Percentiles rank a stretch among this genome's conserved stretches.
Conservation (phyloP, 2,329 filamentous ascomycete genomes). For the Mycogone perniciosa region DNA sequence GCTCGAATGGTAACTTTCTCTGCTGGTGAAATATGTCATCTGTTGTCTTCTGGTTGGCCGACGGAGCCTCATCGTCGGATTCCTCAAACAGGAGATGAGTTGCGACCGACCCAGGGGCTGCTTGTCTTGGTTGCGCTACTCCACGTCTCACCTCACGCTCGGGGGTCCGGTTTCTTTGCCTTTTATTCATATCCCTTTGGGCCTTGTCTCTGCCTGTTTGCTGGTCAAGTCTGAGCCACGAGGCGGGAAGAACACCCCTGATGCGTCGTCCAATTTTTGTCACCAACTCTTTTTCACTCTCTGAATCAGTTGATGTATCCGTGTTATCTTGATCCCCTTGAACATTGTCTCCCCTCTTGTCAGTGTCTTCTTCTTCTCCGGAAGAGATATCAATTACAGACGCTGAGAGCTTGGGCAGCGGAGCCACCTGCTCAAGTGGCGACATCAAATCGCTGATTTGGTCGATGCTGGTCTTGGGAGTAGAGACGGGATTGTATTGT, state of each 20-base stretch:
- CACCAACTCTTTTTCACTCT: conserved; percentile 37
- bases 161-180: conserved; percentile 27
- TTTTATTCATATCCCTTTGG: conserved; percentile 23
- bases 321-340: conserved; percentile 8
- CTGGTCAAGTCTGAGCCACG: conserved; percentile 57
- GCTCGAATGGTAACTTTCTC: conserved; percentile 19
- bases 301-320: conserved; percentile 26
- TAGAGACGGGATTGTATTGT: too few species aligned
- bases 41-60: conserved; percentile 16
- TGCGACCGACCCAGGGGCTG: conserved; percentile 22
- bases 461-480: too few species aligned
- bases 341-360: conserved; percentile 3
- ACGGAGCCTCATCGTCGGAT: conserved; percentile 35
- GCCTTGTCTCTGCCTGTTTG: conserved; percentile 30
- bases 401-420: neutral
- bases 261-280: conserved; percentile 41
- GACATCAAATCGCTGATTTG: too few species aligned
- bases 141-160: conserved; percentile 39
- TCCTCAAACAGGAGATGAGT: conserved; percentile 39
- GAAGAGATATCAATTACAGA: conserved; percentile 18
- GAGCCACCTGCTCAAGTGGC: neutral
- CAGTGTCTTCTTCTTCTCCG: conserved; percentile 17
- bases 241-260: conserved; percentile 59
- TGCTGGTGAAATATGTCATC: conserved; percentile 23
- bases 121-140: conserved; percentile 41